Evolutionary conservation across 768 basidiomycete species (phyloP).

Genomic region (Imleria badia): DNA sequence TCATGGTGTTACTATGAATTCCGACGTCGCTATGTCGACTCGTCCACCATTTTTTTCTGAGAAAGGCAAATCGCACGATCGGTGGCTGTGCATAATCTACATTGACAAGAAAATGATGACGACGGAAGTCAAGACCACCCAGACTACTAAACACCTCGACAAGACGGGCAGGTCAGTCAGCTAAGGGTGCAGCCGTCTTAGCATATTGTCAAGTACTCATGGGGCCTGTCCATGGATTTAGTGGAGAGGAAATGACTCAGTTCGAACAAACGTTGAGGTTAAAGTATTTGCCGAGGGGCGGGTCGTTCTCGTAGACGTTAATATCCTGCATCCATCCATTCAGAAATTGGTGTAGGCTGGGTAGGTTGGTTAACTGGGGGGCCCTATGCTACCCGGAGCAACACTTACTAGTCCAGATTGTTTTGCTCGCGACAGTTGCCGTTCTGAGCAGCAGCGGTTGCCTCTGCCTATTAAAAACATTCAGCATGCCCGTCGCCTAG

Average conservation of each 20-base stretch:
- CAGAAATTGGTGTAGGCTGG: slow-evolving; percentile 63
- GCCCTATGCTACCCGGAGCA: neutral
- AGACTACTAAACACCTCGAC: neutral
- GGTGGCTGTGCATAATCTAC: slow-evolving; percentile 24
- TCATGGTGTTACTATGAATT: slow-evolving; percentile 18
- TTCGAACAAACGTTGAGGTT: slow-evolving; percentile 48
- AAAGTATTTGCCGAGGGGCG: slow-evolving; percentile 62
- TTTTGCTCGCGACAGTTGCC: slow-evolving; percentile 73
- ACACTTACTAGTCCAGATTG: slow-evolving; percentile 80
- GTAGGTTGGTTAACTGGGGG: neutral
- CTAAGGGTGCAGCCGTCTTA: neutral
- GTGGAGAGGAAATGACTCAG: neutral
- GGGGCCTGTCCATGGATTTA: neutral
- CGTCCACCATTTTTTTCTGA: slow-evolving; percentile 4
- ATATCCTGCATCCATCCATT: slow-evolving; percentile 72
- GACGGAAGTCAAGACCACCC: neutral
- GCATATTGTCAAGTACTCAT: neutral
- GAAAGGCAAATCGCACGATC: slow-evolving; percentile 29
- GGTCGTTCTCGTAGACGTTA: slow-evolving; percentile 45
- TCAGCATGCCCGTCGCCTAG: neutral
- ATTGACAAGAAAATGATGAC: neutral
- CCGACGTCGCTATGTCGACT: neutral
- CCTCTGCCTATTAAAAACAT: slow-evolving; percentile 39
- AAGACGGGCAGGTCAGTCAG: neutral
- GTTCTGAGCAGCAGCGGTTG: slow-evolving; percentile 55